Base-by-base conservation (phyloP, 2,329 filamentous ascomycete genomes). In the Ceratocystis cacaofunesta region DNA sequence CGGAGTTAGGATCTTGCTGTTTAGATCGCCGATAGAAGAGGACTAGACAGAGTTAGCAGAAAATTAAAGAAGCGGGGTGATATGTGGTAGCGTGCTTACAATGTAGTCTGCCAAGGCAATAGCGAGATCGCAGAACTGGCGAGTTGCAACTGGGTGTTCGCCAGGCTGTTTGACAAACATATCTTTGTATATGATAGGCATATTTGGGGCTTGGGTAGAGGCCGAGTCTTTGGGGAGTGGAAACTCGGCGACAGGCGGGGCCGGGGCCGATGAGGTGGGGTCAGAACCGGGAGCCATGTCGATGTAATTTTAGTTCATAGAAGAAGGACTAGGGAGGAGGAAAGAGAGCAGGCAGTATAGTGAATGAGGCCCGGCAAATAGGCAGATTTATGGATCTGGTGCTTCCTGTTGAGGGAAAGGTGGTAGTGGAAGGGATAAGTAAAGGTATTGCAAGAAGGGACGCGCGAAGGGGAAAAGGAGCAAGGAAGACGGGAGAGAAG, bases 1-100 rank as follows among this genome's bases (percentile, higher is more conserved):
- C 0, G 88, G 87, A 5, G 82, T 88, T 46, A 88, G 74, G 62
- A 77, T 74, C 50, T 74, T 75, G 25, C 79, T 76, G 32, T 77
- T 77, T 70, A 76, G 80, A 72, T 87, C 83, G 66, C 84, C 84
- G 67, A 88, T 76, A 62, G 85, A 76, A 60, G 76, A 73, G 61
- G 79, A 78, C 85, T 88, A 46, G 28, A 30, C 22, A 44, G 52
- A 48, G 62, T 64, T 64, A 64, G 62, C 28, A 17, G 17, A 30
- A n/a, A 5, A 41, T 10, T 10, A 10, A 25, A 19, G 12, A 36
- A 60, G 12, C 12, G 17, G 6, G 10, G 48, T 25, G 15, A 22
- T 25, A 12, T 10, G 22, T n/a, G 17, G 25, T 48, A n/a, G 46
- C 46, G 30, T 17, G 12, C 61, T 63, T 43, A 67, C 65, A 62